Conservation (phyloP, 2,329 filamentous ascomycete species). For the Graphilbum fragrans region DNA sequence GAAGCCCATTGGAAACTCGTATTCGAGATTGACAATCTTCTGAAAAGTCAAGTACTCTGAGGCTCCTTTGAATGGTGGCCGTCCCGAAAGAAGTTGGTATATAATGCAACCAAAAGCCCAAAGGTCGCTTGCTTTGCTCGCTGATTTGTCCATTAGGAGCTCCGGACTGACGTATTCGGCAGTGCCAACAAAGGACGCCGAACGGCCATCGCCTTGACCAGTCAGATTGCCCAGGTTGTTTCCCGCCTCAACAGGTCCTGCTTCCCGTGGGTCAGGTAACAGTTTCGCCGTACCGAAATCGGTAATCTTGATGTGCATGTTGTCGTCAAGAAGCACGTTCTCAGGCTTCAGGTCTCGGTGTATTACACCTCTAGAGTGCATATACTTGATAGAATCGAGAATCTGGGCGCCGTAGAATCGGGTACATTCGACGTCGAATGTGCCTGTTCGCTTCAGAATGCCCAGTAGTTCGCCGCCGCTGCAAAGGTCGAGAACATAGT, state of each 20-base stretch:
- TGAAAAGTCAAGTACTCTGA: slow-evolving; percentile 98
- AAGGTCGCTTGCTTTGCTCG: slow-evolving; percentile 92
- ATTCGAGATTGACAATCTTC: slow-evolving; percentile 91
- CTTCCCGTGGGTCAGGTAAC: slow-evolving; percentile 46
- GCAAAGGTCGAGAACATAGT: slow-evolving; percentile 92
- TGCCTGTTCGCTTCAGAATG: slow-evolving; percentile 85
- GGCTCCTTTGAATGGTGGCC: slow-evolving; percentile 88
- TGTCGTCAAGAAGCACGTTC: slow-evolving; percentile 86
- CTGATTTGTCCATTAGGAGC: slow-evolving; percentile 90
- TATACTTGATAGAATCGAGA: slow-evolving; percentile 90
- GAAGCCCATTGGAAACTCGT: slow-evolving; percentile 84
- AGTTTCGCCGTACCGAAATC: slow-evolving; percentile 99
- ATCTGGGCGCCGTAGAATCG: slow-evolving; percentile 94
- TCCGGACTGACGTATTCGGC: slow-evolving; percentile 98
- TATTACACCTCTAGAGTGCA: slow-evolving; percentile 93
- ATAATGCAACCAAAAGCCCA: slow-evolving; percentile 99
- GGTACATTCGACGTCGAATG: slow-evolving; percentile 90
- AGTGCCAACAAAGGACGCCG: slow-evolving; percentile 92
- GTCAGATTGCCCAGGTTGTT: neutral
- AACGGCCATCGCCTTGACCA: slow-evolving; percentile 50
- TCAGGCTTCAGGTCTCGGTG: slow-evolving; percentile 95
- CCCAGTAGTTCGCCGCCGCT: slow-evolving; percentile 85
- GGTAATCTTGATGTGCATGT: slow-evolving; percentile 97
- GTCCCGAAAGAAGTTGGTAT: slow-evolving; percentile 89
- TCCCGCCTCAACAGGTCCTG: slow-evolving; percentile 1